Base-by-base conservation (phyloP, 1,284 basidiomycete species). In the Ceratobasidium theobromae region DNA sequence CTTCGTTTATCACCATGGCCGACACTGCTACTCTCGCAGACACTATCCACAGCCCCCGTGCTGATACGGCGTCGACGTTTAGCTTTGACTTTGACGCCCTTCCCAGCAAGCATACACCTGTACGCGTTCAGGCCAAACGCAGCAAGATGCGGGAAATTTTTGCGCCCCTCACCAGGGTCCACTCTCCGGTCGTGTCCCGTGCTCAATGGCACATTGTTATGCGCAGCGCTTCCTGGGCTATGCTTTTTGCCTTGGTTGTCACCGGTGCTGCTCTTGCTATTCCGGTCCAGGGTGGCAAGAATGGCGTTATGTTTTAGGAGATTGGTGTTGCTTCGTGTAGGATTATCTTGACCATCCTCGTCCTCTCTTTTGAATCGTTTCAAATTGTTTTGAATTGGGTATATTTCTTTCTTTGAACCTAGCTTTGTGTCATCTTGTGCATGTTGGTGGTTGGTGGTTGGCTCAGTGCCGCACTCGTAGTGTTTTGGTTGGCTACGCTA, bases 151-250 rank as follows among this genome's bases (percentile, higher is more conserved):
- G 57, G 18, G 57, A 49, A 35, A 66, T 91, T 16, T 69, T 91
- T 69, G 80, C 83, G 21, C 87, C 88, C 27, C 76, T 91, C 58
- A 90, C 89, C 48, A 80, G 79, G 49, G 79, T 91, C 33, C 79
- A 87, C 52, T 87, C 81, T 68, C 86, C 87, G 12, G 79, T 86
- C 60, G 83, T 91, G 52, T 80, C 84, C 60, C 80, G 89, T 16
- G 88, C 84, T 3, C 89, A 91, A 72, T 91, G 89, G 89, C 88
- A 91, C 75, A 80, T 84, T 25, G 80, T 84, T 18, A 74, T 83
- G 53, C 72, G 81, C 35, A 80, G 80, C 30, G 77, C 73, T 32
- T 35, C 58, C 11, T 51, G 46, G 46, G 58, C 58, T 16, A 51
- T 62, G 46, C 32, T 62, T 12, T 62, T 62, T 51, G 58, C 58